phyloP scores from a whole-genome alignment of 129 eudicot species.

The Cynara cardunculus region DNA sequence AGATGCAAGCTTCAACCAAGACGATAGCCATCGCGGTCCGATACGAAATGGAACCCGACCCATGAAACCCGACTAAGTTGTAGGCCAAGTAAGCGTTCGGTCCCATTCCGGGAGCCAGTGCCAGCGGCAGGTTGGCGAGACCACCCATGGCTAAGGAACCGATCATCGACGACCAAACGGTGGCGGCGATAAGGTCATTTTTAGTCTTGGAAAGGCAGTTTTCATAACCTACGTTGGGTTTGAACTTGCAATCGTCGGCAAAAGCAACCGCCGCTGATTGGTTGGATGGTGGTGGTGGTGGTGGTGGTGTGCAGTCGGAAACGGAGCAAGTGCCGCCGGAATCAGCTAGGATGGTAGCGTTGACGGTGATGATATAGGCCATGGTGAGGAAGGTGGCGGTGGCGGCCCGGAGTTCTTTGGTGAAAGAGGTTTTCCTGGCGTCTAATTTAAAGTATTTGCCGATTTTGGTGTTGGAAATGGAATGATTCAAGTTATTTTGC shows the following conservation, averaged over 20 bases:
- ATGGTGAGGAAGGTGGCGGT: conserved; percentile 85
- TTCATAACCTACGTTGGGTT: conserved; percentile 60
- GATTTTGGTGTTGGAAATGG: conserved; percentile 42
- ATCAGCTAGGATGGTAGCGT: conserved; percentile 67
- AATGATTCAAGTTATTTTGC: conserved; percentile 35
- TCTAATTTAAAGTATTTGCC: conserved; percentile 74
- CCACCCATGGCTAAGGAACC: conserved; percentile 86
- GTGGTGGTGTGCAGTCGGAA: conserved; percentile 54
- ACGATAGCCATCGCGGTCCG: conserved; percentile 76
- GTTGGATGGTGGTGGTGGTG: conserved; percentile 37
- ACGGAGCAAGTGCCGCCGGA: conserved; percentile 72
- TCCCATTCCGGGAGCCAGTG: conserved; percentile 91
- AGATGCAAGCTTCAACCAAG: conserved; percentile 63
- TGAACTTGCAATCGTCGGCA: conserved; percentile 55
- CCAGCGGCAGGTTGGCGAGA: conserved; percentile 72
- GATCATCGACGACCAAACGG: conserved; percentile 69
- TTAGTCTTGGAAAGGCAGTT: conserved; percentile 48
- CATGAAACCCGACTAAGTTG: conserved; percentile 85
- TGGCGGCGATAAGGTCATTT: conserved; percentile 69
- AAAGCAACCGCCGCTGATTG: conserved; percentile 22
- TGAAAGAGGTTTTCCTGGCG: conserved; percentile 56
- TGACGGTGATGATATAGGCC: conserved; percentile 80
- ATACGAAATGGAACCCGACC: conserved; percentile 69
- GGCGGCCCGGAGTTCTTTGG: conserved; percentile 67
- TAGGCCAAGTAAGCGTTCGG: conserved; percentile 84